Conservation (phyloP, 768 basidiomycete genomes). For the Leucogyrophana mollusca region DNA sequence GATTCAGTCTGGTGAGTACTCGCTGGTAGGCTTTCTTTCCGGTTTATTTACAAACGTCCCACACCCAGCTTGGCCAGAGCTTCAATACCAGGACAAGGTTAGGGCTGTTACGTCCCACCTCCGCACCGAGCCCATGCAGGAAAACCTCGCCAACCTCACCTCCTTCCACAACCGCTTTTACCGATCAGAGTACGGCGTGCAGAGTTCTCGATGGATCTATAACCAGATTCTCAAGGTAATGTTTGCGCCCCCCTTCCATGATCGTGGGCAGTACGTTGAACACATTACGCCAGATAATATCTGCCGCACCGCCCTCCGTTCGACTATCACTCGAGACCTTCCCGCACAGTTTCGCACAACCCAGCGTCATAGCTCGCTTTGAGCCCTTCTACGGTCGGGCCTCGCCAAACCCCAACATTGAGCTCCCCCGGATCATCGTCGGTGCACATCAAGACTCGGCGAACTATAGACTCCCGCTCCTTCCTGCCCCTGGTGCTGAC, state of each 20-base stretch:
- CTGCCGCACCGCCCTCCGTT: conserved; percentile 11
- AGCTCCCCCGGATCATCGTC: conserved; percentile 32
- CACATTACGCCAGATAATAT: conserved; percentile 7
- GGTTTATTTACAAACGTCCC: too few relatives aligned
- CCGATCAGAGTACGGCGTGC: conserved; percentile 34
- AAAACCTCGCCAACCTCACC: conserved; percentile 33
- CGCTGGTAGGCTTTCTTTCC: too few relatives aligned
- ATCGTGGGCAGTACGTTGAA: neutral
- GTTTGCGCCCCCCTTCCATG: neutral
- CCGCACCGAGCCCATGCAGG: conserved; percentile 40
- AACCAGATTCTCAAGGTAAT: conserved; percentile 15
- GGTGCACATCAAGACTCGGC: conserved; percentile 45
- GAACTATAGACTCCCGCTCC: conserved; percentile 37
- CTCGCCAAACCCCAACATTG: conserved; percentile 5
- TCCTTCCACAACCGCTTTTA: conserved; percentile 46
- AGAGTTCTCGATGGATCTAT: conserved; percentile 39
- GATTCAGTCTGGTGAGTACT: neutral
- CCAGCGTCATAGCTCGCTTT: conserved; percentile 24
- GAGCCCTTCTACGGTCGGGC: conserved; percentile 11
- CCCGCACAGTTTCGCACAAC: conserved; percentile 17
- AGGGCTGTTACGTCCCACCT: conserved; percentile 24
- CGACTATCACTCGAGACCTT: conserved; percentile 20
- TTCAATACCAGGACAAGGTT: too few relatives aligned
- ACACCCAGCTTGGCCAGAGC: too few relatives aligned
- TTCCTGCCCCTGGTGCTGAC: conserved; percentile 48